Conservation (phyloP, 1,284 basidiomycete species). For the Salmacisia buchloeana region DNA sequence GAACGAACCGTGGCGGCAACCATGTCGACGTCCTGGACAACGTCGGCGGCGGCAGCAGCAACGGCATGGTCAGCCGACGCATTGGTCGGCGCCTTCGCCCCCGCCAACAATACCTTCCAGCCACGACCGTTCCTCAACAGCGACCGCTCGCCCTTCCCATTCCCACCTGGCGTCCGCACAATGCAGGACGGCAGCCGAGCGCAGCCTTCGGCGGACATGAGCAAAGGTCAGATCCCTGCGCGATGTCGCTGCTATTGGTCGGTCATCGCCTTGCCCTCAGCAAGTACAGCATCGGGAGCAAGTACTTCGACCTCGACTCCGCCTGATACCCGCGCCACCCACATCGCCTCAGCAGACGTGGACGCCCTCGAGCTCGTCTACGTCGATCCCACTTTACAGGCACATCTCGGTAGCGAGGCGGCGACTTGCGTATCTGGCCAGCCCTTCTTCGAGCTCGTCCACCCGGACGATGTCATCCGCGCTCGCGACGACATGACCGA, state of each 20-base stretch:
- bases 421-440: conserved; percentile 54
- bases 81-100: too few species aligned
- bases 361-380: conserved; percentile 73
- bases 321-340: too few species aligned
- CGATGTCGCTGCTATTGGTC: conserved; percentile 8
- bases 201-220: neutral
- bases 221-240: neutral
- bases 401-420: conserved; percentile 70
- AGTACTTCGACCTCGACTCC: too few species aligned
- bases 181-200: neutral
- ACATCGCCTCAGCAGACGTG: neutral
- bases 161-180: neutral
- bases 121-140: neutral
- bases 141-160: neutral
- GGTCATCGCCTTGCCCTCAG: neutral
- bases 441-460: conserved; percentile 76
- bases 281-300: neutral
- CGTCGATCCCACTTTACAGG: conserved; percentile 75
- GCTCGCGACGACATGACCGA: conserved; percentile 61
- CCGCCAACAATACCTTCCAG: neutral
- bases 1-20: too few species aligned
- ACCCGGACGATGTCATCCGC: conserved; percentile 69
- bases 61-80: too few species aligned
- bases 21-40: too few species aligned
- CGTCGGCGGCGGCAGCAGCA: too few species aligned